Percentiles rank a stretch among this genome's conserved stretches.
These are phyloP conservation scores for Phytophthora meadii DNA, from an alignment of 352 stramenopile genomes.

Conservation along the genomic window DNA sequence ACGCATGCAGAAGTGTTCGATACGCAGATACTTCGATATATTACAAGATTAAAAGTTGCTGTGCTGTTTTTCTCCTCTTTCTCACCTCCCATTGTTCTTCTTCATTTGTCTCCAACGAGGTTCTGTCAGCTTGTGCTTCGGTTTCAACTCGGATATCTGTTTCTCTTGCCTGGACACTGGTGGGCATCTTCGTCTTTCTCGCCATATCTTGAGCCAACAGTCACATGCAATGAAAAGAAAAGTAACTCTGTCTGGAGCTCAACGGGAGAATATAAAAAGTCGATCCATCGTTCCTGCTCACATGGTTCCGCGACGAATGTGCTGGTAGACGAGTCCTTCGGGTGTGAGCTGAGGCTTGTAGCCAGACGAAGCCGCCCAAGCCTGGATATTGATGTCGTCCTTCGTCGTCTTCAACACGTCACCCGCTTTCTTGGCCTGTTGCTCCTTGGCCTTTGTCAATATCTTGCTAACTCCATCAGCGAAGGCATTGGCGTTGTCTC, in stretches of 20 bases:
- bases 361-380: constrained; percentile 35
- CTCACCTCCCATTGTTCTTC: background rate
- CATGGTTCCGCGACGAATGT: constrained; percentile 81
- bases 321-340: constrained; percentile 67
- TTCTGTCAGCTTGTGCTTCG: constrained; percentile 2
- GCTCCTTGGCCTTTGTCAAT: constrained; percentile 58
- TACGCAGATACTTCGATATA: constrained; percentile 18
- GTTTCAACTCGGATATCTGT: constrained; percentile 13
- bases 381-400: constrained; percentile 71
- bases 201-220: constrained; percentile 9
- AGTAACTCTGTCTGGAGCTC: constrained; percentile 13
- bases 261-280: constrained; percentile 12
- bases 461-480: constrained; percentile 61
- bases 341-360: constrained; percentile 50
- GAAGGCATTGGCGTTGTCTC: constrained; percentile 68
- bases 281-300: constrained; percentile 34
- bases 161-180: constrained; percentile 24
- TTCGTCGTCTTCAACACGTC: constrained; percentile 57
- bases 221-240: constrained; percentile 21
- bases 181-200: constrained; percentile 3
- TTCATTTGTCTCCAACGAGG: constrained; percentile 8
- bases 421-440: constrained; percentile 59
- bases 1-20: background rate
- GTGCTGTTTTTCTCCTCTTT: constrained; percentile 7
- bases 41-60: constrained; percentile 32